Percentiles rank a stretch among this genome's conserved stretches.
These are phyloP conservation scores for Penicillium verhagenii DNA, from an alignment of 495 filamentous ascomycete species.

Conservation along the genomic window DNA sequence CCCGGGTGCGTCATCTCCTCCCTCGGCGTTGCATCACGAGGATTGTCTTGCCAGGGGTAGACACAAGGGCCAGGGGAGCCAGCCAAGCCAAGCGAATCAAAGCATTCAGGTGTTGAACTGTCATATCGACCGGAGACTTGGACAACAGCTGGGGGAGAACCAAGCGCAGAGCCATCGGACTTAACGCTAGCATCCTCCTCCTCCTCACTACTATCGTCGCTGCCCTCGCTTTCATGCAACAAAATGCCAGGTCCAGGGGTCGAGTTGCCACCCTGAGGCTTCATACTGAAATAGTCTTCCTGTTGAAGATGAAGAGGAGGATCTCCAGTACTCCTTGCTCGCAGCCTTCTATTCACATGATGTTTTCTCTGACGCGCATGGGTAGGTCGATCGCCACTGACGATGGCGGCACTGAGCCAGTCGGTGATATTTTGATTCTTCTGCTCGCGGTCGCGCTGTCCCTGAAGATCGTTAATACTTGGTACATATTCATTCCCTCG, in stretches of 20 bases:
- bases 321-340: conserved; percentile 50
- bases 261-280: conserved; percentile 19
- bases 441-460: conserved; percentile 36
- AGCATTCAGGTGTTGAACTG: conserved; percentile 25
- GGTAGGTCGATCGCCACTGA: conserved; percentile 37
- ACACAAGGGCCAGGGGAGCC: conserved; percentile 27
- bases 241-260: conserved; percentile 49
- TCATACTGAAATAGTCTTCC: conserved; percentile 41
- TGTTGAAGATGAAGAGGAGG: conserved; percentile 40
- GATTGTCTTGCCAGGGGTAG: conserved; percentile 45
- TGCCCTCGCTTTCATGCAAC: conserved; percentile 47
- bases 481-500: conserved; percentile 39
- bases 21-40: conserved; percentile 29
- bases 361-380: conserved; percentile 20
- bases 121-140: conserved; percentile 29
- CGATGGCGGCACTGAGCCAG: conserved; percentile 47
- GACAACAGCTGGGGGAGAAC: conserved; percentile 33
- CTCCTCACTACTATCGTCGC: conserved; percentile 37
- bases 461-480: conserved; percentile 47
- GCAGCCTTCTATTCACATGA: conserved; percentile 26
- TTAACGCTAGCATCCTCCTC: conserved; percentile 11
- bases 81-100: conserved; percentile 20
- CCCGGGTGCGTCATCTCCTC: conserved; percentile 40
- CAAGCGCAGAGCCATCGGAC: conserved; percentile 14
- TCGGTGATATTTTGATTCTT: conserved; percentile 45